Base-by-base conservation (phyloP, 2,329 filamentous ascomycete genomes). In the Cercospora beticola region DNA sequence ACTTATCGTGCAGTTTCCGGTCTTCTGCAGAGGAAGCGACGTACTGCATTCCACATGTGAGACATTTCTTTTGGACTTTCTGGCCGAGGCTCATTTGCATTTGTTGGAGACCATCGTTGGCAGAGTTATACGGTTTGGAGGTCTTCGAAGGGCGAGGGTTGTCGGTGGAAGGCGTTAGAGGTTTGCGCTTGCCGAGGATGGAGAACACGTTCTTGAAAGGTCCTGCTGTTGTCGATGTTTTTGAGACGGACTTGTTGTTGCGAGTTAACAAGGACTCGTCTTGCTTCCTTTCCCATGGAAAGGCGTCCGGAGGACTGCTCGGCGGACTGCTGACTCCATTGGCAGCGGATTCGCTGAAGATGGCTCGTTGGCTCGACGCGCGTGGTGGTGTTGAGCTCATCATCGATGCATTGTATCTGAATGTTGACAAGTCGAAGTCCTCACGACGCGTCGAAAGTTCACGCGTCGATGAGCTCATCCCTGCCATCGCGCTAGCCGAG, bases 41-140 rank as follows among this genome's bases (percentile, higher is more conserved):
- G 72, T 90, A 91, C 64, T 89, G 86, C 89, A 91, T 91, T 0
- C 87, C 86, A 73, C 89, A 91, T 2, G 80, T 81, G 43, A 81
- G 80, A 78, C 89, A 91, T 10, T 84, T 86, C 72, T 85, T 86
- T 58, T 86, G 83, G 46, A 85, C 79, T 52, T 86, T 83, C 46
- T 82, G 81, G 2, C 86, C 87, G 12, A 89, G 80, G 72, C 88
- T 86, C 68, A 90, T 83, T 72, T 88, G 86, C 82, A 87, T 87
- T 75, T 90, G 88, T 61, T 84, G 84, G 68, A 89, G 74, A 30
- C 76, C 76, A 21, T 69, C 66, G 76, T 75, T 65, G 72, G 76
- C 49, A 75, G 49, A 28, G 5, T 12, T 36, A 36, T 21, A 54
- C 14, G 75, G 71, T 77, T 73, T 70, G n/a, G 58, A 28, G 36